Evolutionary conservation across 2,329 filamentous ascomycete genomes (phyloP).

Genomic region (Incumbomyces delicatus): DNA sequence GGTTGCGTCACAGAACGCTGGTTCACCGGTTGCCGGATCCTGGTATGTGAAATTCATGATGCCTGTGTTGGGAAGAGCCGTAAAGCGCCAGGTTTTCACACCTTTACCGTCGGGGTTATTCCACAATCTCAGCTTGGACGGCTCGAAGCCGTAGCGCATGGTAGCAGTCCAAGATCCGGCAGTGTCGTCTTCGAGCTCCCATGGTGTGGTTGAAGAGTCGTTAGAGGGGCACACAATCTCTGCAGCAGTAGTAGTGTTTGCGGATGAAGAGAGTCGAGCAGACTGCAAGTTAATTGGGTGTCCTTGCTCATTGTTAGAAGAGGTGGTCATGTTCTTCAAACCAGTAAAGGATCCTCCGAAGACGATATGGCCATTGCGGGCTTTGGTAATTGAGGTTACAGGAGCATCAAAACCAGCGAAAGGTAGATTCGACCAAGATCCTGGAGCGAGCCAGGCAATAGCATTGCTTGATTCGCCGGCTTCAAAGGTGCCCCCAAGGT

Average conservation of each 20-base stretch:
- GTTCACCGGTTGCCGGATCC: slow-evolving; percentile 60
- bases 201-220: slow-evolving; percentile 63
- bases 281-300: slow-evolving; percentile 77
- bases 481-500: slow-evolving; percentile 79
- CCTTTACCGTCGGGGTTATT: slow-evolving; percentile 78
- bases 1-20: slow-evolving; percentile 63
- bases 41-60: slow-evolving; percentile 95
- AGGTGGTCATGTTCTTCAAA: slow-evolving; percentile 60
- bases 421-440: slow-evolving; percentile 68
- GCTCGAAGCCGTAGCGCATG: slow-evolving; percentile 75
- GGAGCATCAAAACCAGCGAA: slow-evolving; percentile 94
- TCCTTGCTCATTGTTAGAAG: slow-evolving; percentile 43
- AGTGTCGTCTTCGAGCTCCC: slow-evolving; percentile 66
- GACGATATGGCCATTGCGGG: slow-evolving; percentile 71
- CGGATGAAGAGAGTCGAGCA: slow-evolving; percentile 58
- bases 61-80: slow-evolving; percentile 73
- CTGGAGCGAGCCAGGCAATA: slow-evolving; percentile 59
- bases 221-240: slow-evolving; percentile 75
- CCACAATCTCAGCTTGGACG: slow-evolving; percentile 76
- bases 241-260: slow-evolving; percentile 47
- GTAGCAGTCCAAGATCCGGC: slow-evolving; percentile 74
- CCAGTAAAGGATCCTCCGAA: slow-evolving; percentile 88
- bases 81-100: slow-evolving; percentile 79
- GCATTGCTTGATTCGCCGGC: slow-evolving; percentile 79
- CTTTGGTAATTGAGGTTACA: slow-evolving; percentile 73